Base-by-base conservation (phyloP, 2,329 filamentous ascomycete genomes). In the Talaromyces sp. region DNA sequence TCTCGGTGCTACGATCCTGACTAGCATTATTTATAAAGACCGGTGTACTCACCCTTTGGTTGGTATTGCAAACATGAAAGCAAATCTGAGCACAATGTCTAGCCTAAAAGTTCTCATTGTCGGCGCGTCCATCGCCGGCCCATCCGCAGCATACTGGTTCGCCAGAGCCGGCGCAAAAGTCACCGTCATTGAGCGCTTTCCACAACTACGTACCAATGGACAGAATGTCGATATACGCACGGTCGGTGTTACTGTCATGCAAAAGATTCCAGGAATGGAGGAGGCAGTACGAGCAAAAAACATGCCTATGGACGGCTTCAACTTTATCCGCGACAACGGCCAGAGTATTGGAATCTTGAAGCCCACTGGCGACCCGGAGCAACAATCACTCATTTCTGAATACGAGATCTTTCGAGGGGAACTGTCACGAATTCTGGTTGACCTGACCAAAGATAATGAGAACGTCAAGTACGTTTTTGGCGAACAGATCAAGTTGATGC, bases 161-260 rank as follows among this genome's bases (percentile, higher is more conserved):
- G 73, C 81, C 1, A 73, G 73, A 44, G 65, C 72, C n/a, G 73
- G 75, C 31, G 71, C 75, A 58, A 63, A 69, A 12, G 70, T 81
- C 44, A 81, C 78, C 1, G 69, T 82, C 8, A 64, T 82, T 58
- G 80, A 81, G 66, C 71, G 75, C 1, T 76, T 70, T 55, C 69
- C 77, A 0, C 58, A n/a, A 1, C 70, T 86, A 0, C 80, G 84
- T 0, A 70, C 75, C 1, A 73, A 73, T 0, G 85, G 84, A 0
- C 77, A 81, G 1, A 82, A 85, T 52, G 67, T 87, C 3, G 84
- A 87, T 67, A 71, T 87, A 0, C 80, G 83, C 2, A 81, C 78
- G 8, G 76, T 79, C 12, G 84, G 81, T 0, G 77, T 86, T 50
- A 74, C 82, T 9, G 80, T 84, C 8, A 68, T 86, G 18, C 79